Base-by-base conservation (phyloP, 78 protist species). In the Dictyostelium intermedium region DNA sequence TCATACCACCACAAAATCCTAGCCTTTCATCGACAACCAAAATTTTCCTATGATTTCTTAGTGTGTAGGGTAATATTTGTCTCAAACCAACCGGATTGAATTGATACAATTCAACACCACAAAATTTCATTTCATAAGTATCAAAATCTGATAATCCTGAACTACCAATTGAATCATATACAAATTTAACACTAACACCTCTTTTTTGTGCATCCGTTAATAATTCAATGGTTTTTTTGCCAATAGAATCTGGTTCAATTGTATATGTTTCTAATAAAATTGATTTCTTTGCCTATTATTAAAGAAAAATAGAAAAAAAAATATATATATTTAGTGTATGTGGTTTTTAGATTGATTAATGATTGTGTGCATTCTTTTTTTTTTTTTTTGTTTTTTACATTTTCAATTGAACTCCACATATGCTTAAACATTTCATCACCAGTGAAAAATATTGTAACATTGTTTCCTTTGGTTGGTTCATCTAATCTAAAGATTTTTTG, bases 1-100 rank as follows among this genome's bases (percentile, higher is more conserved):
- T 94, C 96, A 94, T 94, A 47, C 96, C 96, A 70, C 96, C 96
- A 81, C 93, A 87, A 81, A 84, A 94, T 2, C 92, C 96, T 66
- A 50, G 27, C 23, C 45, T 76, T 7, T 82, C 72, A 47, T 94
- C 96, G 4, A 87, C 80, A 6, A 94, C 96, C 61, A 94, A 78
- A 41, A 94, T 79, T 80, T 94, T 94, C 56, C 96, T 77, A 39
- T 94, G 96, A 41, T 94, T 85, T 39, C 96, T 43, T 34, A 85
- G 56, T 18, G 39, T 73, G 25, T 79, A 79, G 5, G 94, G 94
- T 9, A 69, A 30, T 27, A n/a, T 78, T 66, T 16, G 32, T 0
- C 5, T 2, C 0, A 80, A 35, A 3, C 10, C 14, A 25, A 89
- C 53, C 9, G 94, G 94, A 89, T 89, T 89, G 35, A 89, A 89